A percentile compares a stretch with the other conserved stretches of the same genome.
Evolutionary conservation across 768 basidiomycete species (phyloP).

Genomic region (Kwoniella heveanensis): DNA sequence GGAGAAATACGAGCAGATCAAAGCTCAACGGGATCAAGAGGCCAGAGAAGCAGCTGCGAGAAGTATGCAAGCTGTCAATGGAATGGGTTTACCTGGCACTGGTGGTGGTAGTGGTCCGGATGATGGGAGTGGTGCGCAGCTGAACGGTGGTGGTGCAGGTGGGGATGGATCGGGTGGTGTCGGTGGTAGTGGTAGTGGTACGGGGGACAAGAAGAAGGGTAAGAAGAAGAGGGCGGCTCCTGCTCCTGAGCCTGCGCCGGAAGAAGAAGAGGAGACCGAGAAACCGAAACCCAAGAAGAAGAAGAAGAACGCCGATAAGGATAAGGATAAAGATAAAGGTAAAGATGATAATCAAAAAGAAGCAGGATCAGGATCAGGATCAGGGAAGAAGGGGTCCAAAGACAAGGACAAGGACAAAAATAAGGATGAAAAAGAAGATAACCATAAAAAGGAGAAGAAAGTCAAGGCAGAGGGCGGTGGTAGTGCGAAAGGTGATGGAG

Average conservation of each 20-base stretch:
- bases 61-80: constrained; percentile 7
- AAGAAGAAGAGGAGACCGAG: constrained; percentile 30
- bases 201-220: constrained; percentile 31
- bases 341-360: constrained; percentile 4
- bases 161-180: background rate
- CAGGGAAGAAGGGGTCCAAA: background rate
- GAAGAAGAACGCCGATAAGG: constrained; percentile 27
- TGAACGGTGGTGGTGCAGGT: constrained; percentile 1
- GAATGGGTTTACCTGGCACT: constrained; percentile 15
- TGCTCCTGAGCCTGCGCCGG: constrained; percentile 5
- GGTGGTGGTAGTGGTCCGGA: constrained; percentile 10
- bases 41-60: constrained; percentile 32
- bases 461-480: background rate
- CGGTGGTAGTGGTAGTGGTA: constrained; percentile 6
- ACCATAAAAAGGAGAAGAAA: constrained; percentile 5
- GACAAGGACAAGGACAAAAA: constrained; percentile 9
- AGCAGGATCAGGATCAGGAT: background rate
- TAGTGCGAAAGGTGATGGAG: background rate
- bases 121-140: constrained; percentile 6
- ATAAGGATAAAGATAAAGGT: constrained; percentile 9
- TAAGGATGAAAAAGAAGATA: constrained; percentile 15
- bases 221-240: constrained; percentile 38
- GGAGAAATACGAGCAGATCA: constrained; percentile 29
- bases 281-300: constrained; percentile 45
- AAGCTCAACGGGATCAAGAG: constrained; percentile 14